Conservation (phyloP, 2,329 filamentous ascomycete species). For the Parasarocladium wereldwijsianum region DNA sequence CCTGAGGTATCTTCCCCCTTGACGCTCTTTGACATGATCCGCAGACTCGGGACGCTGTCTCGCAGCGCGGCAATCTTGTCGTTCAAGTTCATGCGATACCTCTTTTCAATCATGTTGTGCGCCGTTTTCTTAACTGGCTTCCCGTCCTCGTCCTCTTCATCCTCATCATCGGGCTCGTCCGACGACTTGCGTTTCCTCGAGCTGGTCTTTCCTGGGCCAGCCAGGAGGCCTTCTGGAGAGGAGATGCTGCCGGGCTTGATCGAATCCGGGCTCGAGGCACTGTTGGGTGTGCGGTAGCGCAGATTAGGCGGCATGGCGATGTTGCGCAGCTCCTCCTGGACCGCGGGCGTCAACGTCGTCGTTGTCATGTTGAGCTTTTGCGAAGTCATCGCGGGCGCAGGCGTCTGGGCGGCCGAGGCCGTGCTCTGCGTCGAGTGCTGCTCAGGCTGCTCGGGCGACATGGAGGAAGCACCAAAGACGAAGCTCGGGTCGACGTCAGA, state of each 20-base stretch:
- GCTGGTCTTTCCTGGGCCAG: conserved; percentile 17
- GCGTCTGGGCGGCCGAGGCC: conserved; percentile 10
- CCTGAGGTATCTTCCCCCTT: conserved; percentile 53
- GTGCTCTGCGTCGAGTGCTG: conserved; percentile 17
- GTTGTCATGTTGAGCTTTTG: conserved; percentile 7
- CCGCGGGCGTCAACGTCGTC: conserved; percentile 34
- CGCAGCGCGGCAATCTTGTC: conserved; percentile 89
- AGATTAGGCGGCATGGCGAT: conserved; percentile 52
- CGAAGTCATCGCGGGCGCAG: no score
- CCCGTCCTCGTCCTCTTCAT: conserved; percentile 42
- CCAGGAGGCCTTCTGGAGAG: conserved; percentile 42
- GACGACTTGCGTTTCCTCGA: conserved; percentile 58
- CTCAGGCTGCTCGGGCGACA: conserved; percentile 11
- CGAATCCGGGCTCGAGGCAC: conserved; percentile 43
- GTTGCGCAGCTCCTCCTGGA: conserved; percentile 45
- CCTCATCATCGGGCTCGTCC: conserved; percentile 33
- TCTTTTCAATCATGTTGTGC: conserved; percentile 96
- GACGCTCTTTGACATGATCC: conserved; percentile 65
- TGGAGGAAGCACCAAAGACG: conserved; percentile 17
- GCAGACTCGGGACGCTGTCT: conserved; percentile 81
- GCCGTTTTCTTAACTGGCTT: conserved; percentile 71
- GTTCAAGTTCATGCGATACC: conserved; percentile 90
- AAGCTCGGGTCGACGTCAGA: conserved; percentile 21
- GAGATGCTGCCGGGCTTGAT: conserved; percentile 31
- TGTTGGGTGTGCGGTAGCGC: conserved; percentile 44